Evolutionary conservation across 352 stramenopile species (phyloP), one percentile per base, ranked within the genome.

Genomic region (Phytopythium kandeliae): DNA sequence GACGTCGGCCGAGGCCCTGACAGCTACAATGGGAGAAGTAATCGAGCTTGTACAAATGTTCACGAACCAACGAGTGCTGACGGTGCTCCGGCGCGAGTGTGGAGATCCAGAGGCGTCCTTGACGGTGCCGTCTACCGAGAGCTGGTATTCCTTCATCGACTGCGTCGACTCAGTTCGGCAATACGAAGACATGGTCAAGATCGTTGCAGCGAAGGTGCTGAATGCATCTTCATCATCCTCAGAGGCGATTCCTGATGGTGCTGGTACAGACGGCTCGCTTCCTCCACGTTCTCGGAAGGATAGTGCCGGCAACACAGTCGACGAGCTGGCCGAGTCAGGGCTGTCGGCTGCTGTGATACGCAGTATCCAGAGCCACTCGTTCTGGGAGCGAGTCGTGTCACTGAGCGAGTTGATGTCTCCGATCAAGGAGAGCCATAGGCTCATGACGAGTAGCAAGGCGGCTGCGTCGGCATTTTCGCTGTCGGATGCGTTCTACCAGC

Each of bases 141-240:
- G 71, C 12, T 91, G 77, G 79, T 85, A 87, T 44, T 87, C 79
- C 9, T 91, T 91, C 36, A 86, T 91, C 44, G 79, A 91, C 59
- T 74, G 73, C 54, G 72, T 91, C 15, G 77, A 91, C 60, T 91
- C 75, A 5, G 71, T 89, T 51, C 74, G 77, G 9, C 79, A 91
- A 47, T 89, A 84, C 54, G 77, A 89, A 62, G 79, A 91, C 36
- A 84, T 87, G 77, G 86, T 91, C 59, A 91, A 91, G 58, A 86
- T 87, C 38, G 85, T 91, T 33, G 69, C 77, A 5, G 73, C 68
- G 0, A 85, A 85, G 55, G 70, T 81, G 35, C 47, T 74, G 24
- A 55, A 63, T 25, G 70, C 65, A 44, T 62, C 67, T 0, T 65
- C 57, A 2, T 49, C 36, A 0, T 34, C 44, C 51, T 38, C 28